These are phyloP conservation scores for Pythium scleroteichum DNA, from an alignment of 352 stramenopile genomes.

Conservation along the genomic window DNA sequence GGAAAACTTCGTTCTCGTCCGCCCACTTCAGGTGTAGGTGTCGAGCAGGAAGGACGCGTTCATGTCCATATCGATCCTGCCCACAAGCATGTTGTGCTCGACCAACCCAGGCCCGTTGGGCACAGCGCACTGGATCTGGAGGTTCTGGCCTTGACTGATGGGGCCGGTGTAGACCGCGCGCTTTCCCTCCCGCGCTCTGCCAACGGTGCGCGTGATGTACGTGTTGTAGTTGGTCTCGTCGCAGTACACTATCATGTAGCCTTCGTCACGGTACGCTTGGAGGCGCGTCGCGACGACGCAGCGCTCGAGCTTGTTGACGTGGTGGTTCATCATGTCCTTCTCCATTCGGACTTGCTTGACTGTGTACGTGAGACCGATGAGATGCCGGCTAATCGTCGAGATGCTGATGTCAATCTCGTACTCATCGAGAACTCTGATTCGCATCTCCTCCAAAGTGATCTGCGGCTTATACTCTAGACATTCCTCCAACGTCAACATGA, in stretches of 20 bases:
- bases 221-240: constrained; percentile 9
- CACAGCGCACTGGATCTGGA: constrained; percentile 8
- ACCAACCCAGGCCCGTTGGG: neutral
- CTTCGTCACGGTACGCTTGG: neutral
- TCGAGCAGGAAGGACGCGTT: neutral
- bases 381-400: constrained; percentile 5
- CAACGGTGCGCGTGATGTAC: neutral
- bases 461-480: neutral
- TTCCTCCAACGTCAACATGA: neutral
- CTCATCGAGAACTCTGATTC: neutral
- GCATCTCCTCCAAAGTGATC: constrained; percentile 1
- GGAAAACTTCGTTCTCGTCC: neutral
- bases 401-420: neutral
- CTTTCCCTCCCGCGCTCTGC: neutral
- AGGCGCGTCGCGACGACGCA: constrained; percentile 1
- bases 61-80: constrained; percentile 10
- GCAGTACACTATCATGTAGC: neutral
- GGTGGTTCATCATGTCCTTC: neutral
- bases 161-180: neutral
- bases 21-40: neutral
- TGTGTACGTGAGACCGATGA: constrained; percentile 2
- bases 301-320: neutral
- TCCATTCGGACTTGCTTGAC: constrained; percentile 2
- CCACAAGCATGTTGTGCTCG: neutral
- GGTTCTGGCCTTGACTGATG: neutral